Base-by-base conservation (phyloP, 805 yeast species). In the Spathaspora passalidarum region DNA sequence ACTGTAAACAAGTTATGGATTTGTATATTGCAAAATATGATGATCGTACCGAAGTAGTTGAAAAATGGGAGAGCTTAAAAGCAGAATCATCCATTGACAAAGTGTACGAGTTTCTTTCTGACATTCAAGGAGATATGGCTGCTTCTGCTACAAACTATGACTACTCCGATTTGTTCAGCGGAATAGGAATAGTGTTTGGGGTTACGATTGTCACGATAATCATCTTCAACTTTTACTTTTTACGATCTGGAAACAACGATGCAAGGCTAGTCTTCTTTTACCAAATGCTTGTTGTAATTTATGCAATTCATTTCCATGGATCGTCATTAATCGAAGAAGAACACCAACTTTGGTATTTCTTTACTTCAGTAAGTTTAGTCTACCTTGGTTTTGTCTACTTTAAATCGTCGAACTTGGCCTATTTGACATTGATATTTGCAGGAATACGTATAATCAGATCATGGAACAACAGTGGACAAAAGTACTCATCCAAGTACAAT, bases 391-490 rank as follows among this genome's bases (percentile, higher is more conserved):
- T 41, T 13, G 47, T 36, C 41, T 38, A 41, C 9, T 48, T 44
- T 42, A 40, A 39, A 14, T 35, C 40, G 1, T 10, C 13, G 16
- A 43, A 45, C 11, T 35, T 38, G 11, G 25, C 25, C 4, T 41
- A 32, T 17, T 44, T 48, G 48, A 19, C 48, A 20, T 23, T 50
- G 17, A 38, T 66, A 18, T 49, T 72, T 4, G 18, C 65, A 0
- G 61, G 79, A 2, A 49, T 84, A 8, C 74, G 97, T 46, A 7
- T 84, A 0, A 60, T 90, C 18, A 75, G 94, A 46, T 84, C 88
- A 1, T 94, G 97, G 96, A 87, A 85, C 57, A 85, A 84, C 53
- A 81, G 92, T 43, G 98, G 98, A 1, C 97, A 91, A 57, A 94
- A 94, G 53, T 83, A 76, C 37, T 73, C 78, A 13, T 74, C 65